Evolutionary conservation across 176 grass and related monocot species (phyloP), one percentile per base, ranked within the genome.

Genomic region (Oryza australiensis): DNA sequence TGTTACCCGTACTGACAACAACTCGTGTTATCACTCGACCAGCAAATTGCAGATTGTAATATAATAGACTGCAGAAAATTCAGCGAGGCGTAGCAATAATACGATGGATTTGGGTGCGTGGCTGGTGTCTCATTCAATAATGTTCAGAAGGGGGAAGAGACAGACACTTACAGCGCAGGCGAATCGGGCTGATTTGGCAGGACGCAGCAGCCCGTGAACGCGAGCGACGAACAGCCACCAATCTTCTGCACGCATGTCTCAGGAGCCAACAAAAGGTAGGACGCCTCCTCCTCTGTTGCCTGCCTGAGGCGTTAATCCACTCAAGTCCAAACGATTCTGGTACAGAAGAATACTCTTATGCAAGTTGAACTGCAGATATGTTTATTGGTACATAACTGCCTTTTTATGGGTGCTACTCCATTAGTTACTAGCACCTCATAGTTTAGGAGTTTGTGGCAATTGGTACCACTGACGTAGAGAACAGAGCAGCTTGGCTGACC

Each of bases 181-280:
- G 33, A 30, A 53, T 16, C 45, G 32, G 16, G 15, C 20, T 1
- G 34, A 76, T 76, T 49, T 55, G 48, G 64, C 46, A 59, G 43
- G n/a, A 40, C 53, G 62, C 72, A 67, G 62, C 72, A 42, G 24
- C 64, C 64, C 64, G 73, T 84, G 82, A 83, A 68, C 34, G 49
- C 29, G 72, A 41, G 62, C 10, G 35, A 26, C 12, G 30, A 27
- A 3, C 9, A 62, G 51, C 35, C 79, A 16, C 26, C 35, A 73
- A 48, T 82, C 69, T 23, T 26, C 35, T 46, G n/a, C 68, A 4
- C 26, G 6, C 37, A 26, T 49, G 59, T 65, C 57, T 14, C 24
- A 22, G 48, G 33, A 60, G 1, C 78, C 11, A 55, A 68, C 64
- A 68, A 55, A 34, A 55, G 26, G 13, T 78, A 12, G 37, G 34